A percentile compares a stretch with the other conserved stretches of the same genome.
Conservation (phyloP, 768 basidiomycete species). For the Hygrophorus pudorinus region DNA sequence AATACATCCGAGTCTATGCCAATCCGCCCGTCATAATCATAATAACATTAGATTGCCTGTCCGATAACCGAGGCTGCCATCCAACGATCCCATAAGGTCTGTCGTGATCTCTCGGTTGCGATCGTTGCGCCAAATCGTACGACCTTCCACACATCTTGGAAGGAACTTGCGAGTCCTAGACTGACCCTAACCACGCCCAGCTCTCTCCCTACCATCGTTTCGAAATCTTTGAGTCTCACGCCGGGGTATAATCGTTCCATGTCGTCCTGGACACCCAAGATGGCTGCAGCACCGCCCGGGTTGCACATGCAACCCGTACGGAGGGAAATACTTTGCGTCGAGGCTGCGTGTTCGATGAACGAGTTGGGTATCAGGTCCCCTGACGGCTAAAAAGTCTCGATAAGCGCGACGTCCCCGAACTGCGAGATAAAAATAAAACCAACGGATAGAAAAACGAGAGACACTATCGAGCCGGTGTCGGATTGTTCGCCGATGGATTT, state of each 20-base stretch:
- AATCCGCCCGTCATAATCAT: background rate
- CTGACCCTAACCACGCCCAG: constrained; percentile 70
- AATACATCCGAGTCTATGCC: background rate
- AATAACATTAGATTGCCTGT: constrained; percentile 19
- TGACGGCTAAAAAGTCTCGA: constrained; percentile 33
- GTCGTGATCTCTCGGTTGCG: constrained; percentile 26
- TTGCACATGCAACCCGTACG: constrained; percentile 88
- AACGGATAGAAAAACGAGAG: constrained; percentile 55
- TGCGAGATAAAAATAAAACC: constrained; percentile 18
- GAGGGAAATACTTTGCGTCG: constrained; percentile 55
- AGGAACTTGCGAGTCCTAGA: constrained; percentile 70
- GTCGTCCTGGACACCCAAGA: constrained; percentile 54
- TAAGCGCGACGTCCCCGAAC: constrained; percentile 3
- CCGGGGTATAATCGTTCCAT: constrained; percentile 55
- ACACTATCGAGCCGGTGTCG: constrained; percentile 54
- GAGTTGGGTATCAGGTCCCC: constrained; percentile 63
- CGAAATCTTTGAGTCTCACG: constrained; percentile 52
- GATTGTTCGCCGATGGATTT: constrained; percentile 54
- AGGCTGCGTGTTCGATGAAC: constrained; percentile 64
- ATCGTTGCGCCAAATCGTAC: constrained; percentile 39
- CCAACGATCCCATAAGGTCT: constrained; percentile 32
- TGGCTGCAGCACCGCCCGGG: constrained; percentile 67
- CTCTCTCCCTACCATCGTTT: constrained; percentile 51
- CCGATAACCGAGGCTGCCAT: constrained; percentile 16
- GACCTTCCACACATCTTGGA: constrained; percentile 61